Percentiles rank a stretch among this genome's conserved stretches.
Conservation (phyloP, 2,329 filamentous ascomycete species). For the Rhinocladiella mackenziei region DNA sequence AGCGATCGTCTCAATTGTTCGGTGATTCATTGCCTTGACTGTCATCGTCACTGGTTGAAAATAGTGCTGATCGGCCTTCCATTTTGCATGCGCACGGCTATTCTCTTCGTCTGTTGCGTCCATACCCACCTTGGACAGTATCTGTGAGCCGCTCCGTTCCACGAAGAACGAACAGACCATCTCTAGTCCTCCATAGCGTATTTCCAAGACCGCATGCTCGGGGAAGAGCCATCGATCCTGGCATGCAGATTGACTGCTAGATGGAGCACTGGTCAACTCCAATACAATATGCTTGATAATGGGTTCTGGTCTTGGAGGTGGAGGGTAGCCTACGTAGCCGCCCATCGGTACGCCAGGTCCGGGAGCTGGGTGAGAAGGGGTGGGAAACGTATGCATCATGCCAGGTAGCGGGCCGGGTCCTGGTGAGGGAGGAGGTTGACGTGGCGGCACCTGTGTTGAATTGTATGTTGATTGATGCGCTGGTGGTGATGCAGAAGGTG, state of each 20-base stretch:
- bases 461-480: constrained; percentile 7
- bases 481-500: constrained; percentile 1
- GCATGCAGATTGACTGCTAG: constrained; percentile 40
- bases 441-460: constrained; percentile 9
- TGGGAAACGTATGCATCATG: constrained; percentile 20
- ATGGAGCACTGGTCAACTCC: constrained; percentile 40
- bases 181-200: constrained; percentile 34
- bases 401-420: constrained; percentile 16
- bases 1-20: constrained; percentile 52
- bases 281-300: constrained; percentile 47
- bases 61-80: constrained; percentile 43
- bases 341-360: constrained; percentile 12
- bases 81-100: constrained; percentile 30
- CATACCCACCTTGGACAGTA: constrained; percentile 10
- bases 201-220: constrained; percentile 46
- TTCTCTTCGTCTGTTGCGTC: constrained; percentile 6
- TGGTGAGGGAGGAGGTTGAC: constrained; percentile 21
- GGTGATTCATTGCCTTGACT: constrained; percentile 50
- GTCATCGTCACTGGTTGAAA: constrained; percentile 55
- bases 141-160: constrained; percentile 37
- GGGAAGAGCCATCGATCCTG: constrained; percentile 49
- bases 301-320: constrained; percentile 36
- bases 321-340: constrained; percentile 26
- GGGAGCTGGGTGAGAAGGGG: constrained; percentile 21
- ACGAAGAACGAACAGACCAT: constrained; percentile 48